A percentile compares a stretch with the other conserved stretches of the same genome.
Evolutionary conservation across 2,329 filamentous ascomycete species (phyloP).

Genomic region (Magnaporthiopsis incrustans): DNA sequence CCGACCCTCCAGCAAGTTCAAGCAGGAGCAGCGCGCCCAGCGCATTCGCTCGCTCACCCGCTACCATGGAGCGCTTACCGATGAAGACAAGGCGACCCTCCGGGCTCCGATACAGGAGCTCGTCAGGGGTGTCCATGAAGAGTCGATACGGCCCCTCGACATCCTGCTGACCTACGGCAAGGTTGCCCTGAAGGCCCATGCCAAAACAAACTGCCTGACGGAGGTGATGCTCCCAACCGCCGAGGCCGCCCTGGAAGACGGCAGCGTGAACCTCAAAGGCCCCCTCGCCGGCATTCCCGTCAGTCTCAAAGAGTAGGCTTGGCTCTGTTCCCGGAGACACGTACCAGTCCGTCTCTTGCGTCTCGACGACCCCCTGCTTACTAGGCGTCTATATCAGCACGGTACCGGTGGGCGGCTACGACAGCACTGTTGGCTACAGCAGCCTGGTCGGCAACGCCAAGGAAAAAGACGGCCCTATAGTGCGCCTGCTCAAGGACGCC

Average conservation of each 20-base stretch:
- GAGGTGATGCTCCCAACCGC: conserved; percentile 76
- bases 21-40: conserved; percentile 65
- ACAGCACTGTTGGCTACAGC: conserved; percentile 75
- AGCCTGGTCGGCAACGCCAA: conserved; percentile 58
- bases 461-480: conserved; percentile 60
- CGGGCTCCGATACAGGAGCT: conserved; percentile 68
- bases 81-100: conserved; percentile 58
- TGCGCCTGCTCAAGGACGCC: conserved; percentile 74
- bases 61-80: conserved; percentile 60
- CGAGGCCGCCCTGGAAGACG: conserved; percentile 58
- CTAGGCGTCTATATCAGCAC: conserved; percentile 25
- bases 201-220: conserved; percentile 82
- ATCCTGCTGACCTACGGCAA: conserved; percentile 84
- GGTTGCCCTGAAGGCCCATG: conserved; percentile 65
- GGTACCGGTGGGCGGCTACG: conserved; percentile 74
- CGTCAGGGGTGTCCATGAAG: conserved; percentile 69
- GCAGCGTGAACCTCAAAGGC: conserved; percentile 62
- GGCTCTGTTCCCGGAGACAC: neutral
- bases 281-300: conserved; percentile 83
- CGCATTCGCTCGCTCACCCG: conserved; percentile 58
- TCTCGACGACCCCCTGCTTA: neutral
- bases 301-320: conserved; percentile 60
- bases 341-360: neutral
- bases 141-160: conserved; percentile 53
- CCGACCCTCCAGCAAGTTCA: conserved; percentile 52